A percentile compares a stretch with the other conserved stretches of the same genome.
These are phyloP conservation scores for Arthrobotrys sphaeroides DNA, from an alignment of 2,329 filamentous ascomycete genomes.

Conservation along the genomic window DNA sequence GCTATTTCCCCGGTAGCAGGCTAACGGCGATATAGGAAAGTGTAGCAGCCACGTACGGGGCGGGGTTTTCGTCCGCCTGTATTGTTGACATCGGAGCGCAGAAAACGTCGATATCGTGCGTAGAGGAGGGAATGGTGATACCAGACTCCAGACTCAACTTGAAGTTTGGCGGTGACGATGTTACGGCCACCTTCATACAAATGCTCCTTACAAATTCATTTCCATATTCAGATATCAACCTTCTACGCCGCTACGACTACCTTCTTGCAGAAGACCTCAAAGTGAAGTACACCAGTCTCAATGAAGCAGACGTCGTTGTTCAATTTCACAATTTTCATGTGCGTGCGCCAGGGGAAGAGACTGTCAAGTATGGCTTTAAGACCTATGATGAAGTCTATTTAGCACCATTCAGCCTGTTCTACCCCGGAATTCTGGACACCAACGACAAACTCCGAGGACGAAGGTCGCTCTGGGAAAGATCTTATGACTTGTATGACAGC, in stretches of 20 bases:
- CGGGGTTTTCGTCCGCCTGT: conserved; percentile 90
- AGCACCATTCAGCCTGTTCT: conserved; percentile 91
- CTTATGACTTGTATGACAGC: conserved; percentile 91
- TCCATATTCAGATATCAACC: conserved; percentile 92
- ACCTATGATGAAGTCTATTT: conserved; percentile 95
- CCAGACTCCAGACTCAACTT: conserved; percentile 95
- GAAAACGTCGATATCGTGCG: conserved; percentile 96
- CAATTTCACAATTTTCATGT: conserved; percentile 91
- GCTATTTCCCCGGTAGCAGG: not conserved
- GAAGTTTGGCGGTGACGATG: conserved; percentile 90
- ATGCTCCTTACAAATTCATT: conserved; percentile 99
- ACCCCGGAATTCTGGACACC: conserved; percentile 86
- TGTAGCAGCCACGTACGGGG: conserved; percentile 91
- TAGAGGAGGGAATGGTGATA: conserved; percentile 93
- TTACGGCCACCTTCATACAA: conserved; percentile 93
- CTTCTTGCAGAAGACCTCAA: conserved; percentile 94
- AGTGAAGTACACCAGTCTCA: conserved; percentile 89
- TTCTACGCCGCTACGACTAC: conserved; percentile 89
- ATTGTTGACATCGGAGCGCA: conserved; percentile 96
- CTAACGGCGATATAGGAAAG: conserved; percentile 70
- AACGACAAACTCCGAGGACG: conserved; percentile 79
- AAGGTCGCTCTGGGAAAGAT: conserved; percentile 82
- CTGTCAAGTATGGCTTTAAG: conserved; percentile 93
- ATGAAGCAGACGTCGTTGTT: conserved; percentile 86
- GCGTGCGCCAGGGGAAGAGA: conserved; percentile 85